Conservation (phyloP, 768 basidiomycete species). For the Pseudohyphozyma bogoriensis region DNA sequence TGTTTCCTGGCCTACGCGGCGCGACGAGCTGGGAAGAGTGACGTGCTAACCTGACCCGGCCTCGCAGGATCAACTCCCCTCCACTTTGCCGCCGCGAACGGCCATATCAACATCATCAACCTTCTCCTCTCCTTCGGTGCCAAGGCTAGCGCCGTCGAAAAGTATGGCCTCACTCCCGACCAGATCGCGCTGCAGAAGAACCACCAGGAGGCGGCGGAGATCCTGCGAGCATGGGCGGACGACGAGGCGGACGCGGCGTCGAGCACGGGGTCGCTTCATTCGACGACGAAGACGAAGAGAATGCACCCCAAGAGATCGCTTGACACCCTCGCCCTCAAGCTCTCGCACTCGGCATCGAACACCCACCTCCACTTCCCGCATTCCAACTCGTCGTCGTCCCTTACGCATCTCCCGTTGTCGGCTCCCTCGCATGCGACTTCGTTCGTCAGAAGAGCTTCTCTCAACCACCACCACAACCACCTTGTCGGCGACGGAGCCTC, state of each 20-base stretch:
- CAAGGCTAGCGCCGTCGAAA: constrained; percentile 68
- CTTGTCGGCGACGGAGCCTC: constrained; percentile 1
- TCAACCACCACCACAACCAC: no score
- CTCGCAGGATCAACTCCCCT: constrained; percentile 54
- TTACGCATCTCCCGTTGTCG: constrained; percentile 28
- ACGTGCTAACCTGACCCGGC: not conserved
- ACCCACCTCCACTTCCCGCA: constrained; percentile 30
- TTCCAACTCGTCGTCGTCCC: constrained; percentile 35
- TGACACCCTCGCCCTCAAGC: constrained; percentile 56
- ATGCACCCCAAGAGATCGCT: constrained; percentile 68
- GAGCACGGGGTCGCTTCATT: not conserved
- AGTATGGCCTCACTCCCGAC: constrained; percentile 82
- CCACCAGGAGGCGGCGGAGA: constrained; percentile 63
- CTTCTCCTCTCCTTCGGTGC: constrained; percentile 80
- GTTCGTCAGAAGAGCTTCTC: no score
- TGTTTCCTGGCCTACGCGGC: not conserved
- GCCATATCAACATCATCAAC: constrained; percentile 65
- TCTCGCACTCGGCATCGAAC: constrained; percentile 34
- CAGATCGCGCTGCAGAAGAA: constrained; percentile 69
- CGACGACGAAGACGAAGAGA: constrained; percentile 23
- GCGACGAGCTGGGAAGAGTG: not conserved
- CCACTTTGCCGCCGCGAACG: constrained; percentile 94
- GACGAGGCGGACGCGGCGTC: not conserved
- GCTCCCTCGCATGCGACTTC: no score
- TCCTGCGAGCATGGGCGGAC: constrained; percentile 44